phyloP scores from a whole-genome alignment of 2,329 filamentous ascomycete genomes.

The Cladophialophora chaetospira region DNA sequence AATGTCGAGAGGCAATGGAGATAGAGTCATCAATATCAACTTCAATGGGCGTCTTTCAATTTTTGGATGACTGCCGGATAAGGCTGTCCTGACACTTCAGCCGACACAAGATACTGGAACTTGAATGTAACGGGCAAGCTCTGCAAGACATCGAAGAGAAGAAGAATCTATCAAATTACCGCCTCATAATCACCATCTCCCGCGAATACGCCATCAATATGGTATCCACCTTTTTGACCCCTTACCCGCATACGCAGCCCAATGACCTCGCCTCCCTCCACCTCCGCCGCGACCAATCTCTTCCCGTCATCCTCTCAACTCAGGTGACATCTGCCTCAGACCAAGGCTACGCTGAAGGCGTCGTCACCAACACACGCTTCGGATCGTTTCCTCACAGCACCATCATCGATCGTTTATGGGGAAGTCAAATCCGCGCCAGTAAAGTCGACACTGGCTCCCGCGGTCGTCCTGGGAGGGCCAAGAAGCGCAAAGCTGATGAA shows the following conservation, averaged over 20 bases:
- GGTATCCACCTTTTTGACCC: constrained; percentile 67
- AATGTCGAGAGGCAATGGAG: no score
- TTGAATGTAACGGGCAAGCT: no score
- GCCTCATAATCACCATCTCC: no score
- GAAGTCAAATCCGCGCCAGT: constrained; percentile 86
- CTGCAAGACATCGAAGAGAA: no score
- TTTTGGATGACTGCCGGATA: no score
- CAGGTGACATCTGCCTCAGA: constrained; percentile 58
- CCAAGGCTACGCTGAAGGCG: constrained; percentile 73
- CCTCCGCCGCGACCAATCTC: constrained; percentile 80
- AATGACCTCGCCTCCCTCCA: constrained; percentile 79
- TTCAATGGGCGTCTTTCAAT: no score
- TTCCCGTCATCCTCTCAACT: constrained; percentile 70
- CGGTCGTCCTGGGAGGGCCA: constrained; percentile 65
- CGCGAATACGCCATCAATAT: no score
- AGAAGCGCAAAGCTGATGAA: constrained; percentile 49
- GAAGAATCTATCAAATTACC: no score
- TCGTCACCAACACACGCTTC: constrained; percentile 87
- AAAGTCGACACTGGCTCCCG: constrained; percentile 89
- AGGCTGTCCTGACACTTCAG: no score
- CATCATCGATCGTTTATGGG: constrained; percentile 79
- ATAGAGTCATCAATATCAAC: no score
- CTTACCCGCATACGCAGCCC: constrained; percentile 62
- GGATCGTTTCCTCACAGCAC: constrained; percentile 86
- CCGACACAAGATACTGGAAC: no score